Conservation (phyloP, 495 filamentous ascomycete genomes). For the Penicillium canescens region DNA sequence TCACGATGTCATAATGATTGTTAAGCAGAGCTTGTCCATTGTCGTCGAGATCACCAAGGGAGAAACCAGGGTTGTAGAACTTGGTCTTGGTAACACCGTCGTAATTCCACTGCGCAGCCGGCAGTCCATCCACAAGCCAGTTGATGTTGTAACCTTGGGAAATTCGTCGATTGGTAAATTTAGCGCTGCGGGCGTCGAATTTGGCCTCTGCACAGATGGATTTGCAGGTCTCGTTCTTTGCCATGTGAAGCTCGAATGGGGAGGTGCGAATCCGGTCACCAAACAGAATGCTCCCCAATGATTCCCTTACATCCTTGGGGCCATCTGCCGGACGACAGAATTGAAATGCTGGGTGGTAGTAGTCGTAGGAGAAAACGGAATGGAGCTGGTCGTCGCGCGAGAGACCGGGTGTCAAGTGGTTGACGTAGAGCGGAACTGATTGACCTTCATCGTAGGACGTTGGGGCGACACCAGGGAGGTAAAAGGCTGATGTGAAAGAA, state of each 20-base stretch:
- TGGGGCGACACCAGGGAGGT: conserved; percentile 95
- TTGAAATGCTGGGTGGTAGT: conserved; percentile 83
- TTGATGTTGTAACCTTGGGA: conserved; percentile 83
- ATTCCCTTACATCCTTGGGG: conserved; percentile 76
- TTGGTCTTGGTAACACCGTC: conserved; percentile 71
- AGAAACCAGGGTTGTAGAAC: conserved; percentile 87
- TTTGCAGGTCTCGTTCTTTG: conserved; percentile 81
- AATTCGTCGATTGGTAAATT: conserved; percentile 82
- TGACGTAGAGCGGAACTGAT: conserved; percentile 86
- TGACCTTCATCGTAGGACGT: conserved; percentile 78
- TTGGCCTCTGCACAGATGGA: conserved; percentile 62
- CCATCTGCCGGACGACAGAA: conserved; percentile 82
- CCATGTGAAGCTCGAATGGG: conserved; percentile 85
- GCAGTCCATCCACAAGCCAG: conserved; percentile 92
- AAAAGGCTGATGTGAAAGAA: conserved; percentile 73
- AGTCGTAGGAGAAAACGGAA: conserved; percentile 93
- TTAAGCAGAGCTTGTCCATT: conserved; percentile 63
- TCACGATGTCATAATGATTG: conserved; percentile 92
- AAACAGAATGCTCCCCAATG: conserved; percentile 92
- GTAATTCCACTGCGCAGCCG: conserved; percentile 74
- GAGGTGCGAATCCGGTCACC: conserved; percentile 94
- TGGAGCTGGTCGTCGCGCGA: conserved; percentile 75
- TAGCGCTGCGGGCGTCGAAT: conserved; percentile 67
- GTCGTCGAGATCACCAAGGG: conserved; percentile 66
- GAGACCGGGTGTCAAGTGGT: conserved; percentile 84